Evolutionary conservation across 2,329 filamentous ascomycete genomes (phyloP).

Genomic region (Ceratocystis ficicola): DNA sequence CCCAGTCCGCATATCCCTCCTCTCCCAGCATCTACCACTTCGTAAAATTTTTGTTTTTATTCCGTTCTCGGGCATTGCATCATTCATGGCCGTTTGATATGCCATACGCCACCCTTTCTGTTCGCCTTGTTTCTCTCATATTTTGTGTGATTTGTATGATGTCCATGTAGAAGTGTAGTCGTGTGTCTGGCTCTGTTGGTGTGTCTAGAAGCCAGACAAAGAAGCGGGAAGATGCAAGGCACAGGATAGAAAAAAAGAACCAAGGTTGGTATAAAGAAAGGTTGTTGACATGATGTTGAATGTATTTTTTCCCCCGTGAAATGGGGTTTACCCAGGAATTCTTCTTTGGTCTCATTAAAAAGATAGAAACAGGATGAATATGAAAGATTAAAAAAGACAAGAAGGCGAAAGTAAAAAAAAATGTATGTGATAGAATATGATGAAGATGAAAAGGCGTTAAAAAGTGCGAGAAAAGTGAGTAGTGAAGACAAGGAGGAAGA

Average conservation of each 20-base stretch:
- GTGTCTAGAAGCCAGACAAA: not conserved
- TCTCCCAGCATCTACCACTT: not conserved
- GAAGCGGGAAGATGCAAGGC: not conserved
- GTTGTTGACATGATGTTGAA: not conserved
- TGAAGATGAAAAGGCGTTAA: not conserved
- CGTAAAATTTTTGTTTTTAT: not conserved
- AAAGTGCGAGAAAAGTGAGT: not conserved
- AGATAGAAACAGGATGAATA: slow-evolving; percentile 9
- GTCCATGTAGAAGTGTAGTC: not conserved
- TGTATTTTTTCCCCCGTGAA: slow-evolving; percentile 1
- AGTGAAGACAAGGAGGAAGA: not conserved
- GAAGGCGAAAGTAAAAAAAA: not conserved
- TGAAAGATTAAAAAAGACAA: slow-evolving; percentile 4
- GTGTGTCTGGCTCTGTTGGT: not conserved
- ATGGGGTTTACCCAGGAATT: not conserved
- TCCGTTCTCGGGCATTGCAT: not conserved
- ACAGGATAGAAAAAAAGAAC: not conserved
- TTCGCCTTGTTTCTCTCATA: not conserved
- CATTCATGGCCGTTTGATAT: not conserved
- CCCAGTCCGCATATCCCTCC: not conserved
- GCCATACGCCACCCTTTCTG: not conserved
- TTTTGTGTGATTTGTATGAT: not conserved
- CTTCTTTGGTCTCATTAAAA: slow-evolving; percentile 18
- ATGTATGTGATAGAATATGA: slow-evolving; percentile 11
- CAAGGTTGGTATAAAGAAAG: no score